Percentiles rank a stretch among this genome's conserved stretches.
Evolutionary conservation across 768 basidiomycete genomes (phyloP).

Genomic region (Crepidotus variabilis): DNA sequence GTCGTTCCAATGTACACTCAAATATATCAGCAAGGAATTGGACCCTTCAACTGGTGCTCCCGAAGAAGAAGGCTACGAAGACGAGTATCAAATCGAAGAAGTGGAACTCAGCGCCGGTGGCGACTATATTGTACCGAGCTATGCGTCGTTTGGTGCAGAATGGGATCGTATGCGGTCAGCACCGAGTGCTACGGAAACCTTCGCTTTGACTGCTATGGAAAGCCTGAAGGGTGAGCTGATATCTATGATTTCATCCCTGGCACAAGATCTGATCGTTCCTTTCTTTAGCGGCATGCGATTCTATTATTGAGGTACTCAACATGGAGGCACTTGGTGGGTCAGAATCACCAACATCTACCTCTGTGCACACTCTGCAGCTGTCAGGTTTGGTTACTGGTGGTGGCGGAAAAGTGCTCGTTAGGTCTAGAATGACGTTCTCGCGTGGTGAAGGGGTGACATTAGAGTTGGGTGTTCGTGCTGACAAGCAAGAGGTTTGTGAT

Average conservation of each 20-base stretch:
- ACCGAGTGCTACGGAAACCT: conserved; percentile 85
- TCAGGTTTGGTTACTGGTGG: conserved; percentile 90
- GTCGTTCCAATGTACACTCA: conserved; percentile 88
- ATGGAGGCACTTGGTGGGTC: conserved; percentile 97
- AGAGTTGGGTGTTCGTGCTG: conserved; percentile 88
- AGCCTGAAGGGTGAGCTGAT: conserved; percentile 75
- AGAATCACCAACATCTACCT: conserved; percentile 73
- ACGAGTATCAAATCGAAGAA: conserved; percentile 97
- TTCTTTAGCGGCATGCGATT: conserved; percentile 85
- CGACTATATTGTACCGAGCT: conserved; percentile 96
- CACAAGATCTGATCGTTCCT: conserved; percentile 12
- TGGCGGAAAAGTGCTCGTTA: conserved; percentile 92
- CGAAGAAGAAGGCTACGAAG: conserved; percentile 98
- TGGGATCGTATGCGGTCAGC: conserved; percentile 89
- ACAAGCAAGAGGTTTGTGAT: conserved; percentile 80
- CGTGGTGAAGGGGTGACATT: conserved; percentile 89
- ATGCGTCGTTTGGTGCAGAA: conserved; percentile 87
- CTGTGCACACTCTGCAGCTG: conserved; percentile 92
- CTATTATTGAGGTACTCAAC: conserved; percentile 91
- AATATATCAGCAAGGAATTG: conserved; percentile 95
- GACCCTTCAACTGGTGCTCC: conserved; percentile 94
- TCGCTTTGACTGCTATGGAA: conserved; percentile 87
- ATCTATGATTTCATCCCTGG: neutral
- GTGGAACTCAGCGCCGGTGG: conserved; percentile 88
- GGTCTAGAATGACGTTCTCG: conserved; percentile 94